Base-by-base conservation (phyloP, 495 filamentous ascomycete genomes). In the Penicillium psychrofluorescens region DNA sequence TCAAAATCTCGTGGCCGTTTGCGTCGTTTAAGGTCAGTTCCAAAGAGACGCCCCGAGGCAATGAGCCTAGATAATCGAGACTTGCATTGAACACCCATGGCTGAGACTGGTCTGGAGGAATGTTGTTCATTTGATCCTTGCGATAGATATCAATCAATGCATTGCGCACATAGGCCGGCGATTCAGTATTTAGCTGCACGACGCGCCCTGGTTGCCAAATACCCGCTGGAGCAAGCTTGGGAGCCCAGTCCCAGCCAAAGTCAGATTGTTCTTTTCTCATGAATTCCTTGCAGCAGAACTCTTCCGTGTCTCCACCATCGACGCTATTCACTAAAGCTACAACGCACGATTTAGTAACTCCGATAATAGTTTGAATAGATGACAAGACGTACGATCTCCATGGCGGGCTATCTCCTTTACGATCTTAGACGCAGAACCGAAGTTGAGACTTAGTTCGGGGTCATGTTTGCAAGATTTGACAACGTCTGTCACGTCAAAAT, bases 161-260 rank as follows among this genome's bases (percentile, higher is more conserved):
- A 51, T 84, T 85, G 11, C 75, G 58, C 31, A 81, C 59, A 50
- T 81, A 69, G 8, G 80, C 46, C 22, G 56, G 43, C 8, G 72
- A 62, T 0, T 63, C 41, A 2, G 51, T 36, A 6, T 61, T 52
- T 5, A 83, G 70, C 44, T 84, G 79, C 11, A 83, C 62, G 2
- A 81, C 48, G 52, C 72, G 80, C 0, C 75, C 80, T 29, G 77
- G 74, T 50, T 76, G 71, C 82, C 80, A 86, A 8, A 79, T 74
- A 10, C 82, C 82, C 8, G 76, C 78, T 1, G 82, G 80, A 5
- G 77, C 67, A 53, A 85, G 81, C 1, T 76, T 79, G 6, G 82
- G 82, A 5, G 80, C 79, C 81, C 81, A 85, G 47, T 84, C 82
- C 80, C 80, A 85, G 8, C 82, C 82, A 53, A 86, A 84, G 49